Evolutionary conservation across 208 protist genomes (phyloP).

Genomic region (Crithidia sp.): DNA sequence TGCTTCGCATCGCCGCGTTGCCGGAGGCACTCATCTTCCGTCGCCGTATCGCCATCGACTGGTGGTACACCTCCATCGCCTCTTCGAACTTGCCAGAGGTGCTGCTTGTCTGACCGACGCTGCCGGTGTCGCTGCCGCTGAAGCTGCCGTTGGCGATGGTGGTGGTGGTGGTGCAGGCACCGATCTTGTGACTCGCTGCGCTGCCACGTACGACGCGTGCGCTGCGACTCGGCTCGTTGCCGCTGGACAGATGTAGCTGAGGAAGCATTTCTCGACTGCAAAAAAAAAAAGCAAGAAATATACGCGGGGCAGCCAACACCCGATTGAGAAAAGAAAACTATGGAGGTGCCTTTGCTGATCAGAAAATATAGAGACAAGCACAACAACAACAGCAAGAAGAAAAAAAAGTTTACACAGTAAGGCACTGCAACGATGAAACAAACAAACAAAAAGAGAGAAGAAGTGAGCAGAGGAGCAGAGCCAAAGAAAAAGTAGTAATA

Average conservation of each 20-base stretch:
- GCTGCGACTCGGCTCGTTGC: neutral
- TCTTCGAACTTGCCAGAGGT: constrained; percentile 22
- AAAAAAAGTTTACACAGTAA: neutral
- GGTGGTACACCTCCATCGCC: constrained; percentile 22
- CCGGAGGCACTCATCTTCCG: constrained; percentile 5
- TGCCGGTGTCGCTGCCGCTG: constrained; percentile 4
- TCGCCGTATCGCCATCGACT: constrained; percentile 22
- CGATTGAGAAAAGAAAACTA: too few species aligned
- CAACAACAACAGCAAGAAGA: constrained; percentile 4
- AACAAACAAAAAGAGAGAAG: neutral
- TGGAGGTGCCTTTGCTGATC: neutral
- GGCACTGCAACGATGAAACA: neutral
- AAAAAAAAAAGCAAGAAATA: neutral
- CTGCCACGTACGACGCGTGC: neutral
- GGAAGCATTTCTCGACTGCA: constrained; percentile 1
- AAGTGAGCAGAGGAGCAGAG: neutral
- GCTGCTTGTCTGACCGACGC: neutral
- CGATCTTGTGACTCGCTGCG: neutral
- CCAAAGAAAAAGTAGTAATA: neutral
- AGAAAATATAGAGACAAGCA: neutral
- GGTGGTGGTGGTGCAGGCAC: neutral
- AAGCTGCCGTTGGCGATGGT: neutral
- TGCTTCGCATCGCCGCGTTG: neutral
- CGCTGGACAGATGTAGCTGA: neutral
- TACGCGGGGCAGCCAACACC: neutral